Evolutionary conservation across 1,139 yeast species (phyloP), one percentile per base, ranked within the genome.

Genomic region (Lodderomyces theae): DNA sequence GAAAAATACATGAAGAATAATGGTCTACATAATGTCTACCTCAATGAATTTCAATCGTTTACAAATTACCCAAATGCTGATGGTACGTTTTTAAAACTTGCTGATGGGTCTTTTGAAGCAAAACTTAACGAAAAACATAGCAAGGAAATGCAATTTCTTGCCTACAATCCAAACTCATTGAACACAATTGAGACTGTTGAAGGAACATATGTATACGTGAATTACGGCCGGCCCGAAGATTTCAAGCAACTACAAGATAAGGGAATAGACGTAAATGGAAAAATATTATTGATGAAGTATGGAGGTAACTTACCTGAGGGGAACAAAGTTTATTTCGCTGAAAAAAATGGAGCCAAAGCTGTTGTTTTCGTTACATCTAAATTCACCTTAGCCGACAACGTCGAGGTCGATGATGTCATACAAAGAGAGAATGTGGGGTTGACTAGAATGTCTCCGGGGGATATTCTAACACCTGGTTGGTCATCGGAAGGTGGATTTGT

Each of bases 381-480:
- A 34, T 50, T 57, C 32, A 52, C 54, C 6, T 30, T 36, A 22
- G 39, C 6, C 55, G 57, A 11, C 11, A 11, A 28, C 12, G 39
- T 49, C 15, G 49, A 42, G 9, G 56, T 51, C 16, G 66, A 60
- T 18, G 79, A 74, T 35, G 69, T 79, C 0, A 77, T 85, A 21
- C 83, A 82, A 54, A 74, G 79, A 43, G 74, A 74, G 19, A 74
- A 86, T 43, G 86, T 85, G 2, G 95, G 84, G 0, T 67, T 81
- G 29, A 69, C 84, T 0, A 80, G 86, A 43, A 65, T 69, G 44
- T 75, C 79, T 43, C 80, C 94, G 0, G 97, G 97, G 2, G 95
- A 88, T 57, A 76, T 87, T 2, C 60, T 86, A 17, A 75, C 85
- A 1, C 95, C 95, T 0, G 95, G 94, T 0, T 82, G 86, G 83